Percentiles rank a stretch among this genome's conserved stretches.
Evolutionary conservation across 495 filamentous ascomycete genomes (phyloP).

Genomic region (Articulospora tetracladia): DNA sequence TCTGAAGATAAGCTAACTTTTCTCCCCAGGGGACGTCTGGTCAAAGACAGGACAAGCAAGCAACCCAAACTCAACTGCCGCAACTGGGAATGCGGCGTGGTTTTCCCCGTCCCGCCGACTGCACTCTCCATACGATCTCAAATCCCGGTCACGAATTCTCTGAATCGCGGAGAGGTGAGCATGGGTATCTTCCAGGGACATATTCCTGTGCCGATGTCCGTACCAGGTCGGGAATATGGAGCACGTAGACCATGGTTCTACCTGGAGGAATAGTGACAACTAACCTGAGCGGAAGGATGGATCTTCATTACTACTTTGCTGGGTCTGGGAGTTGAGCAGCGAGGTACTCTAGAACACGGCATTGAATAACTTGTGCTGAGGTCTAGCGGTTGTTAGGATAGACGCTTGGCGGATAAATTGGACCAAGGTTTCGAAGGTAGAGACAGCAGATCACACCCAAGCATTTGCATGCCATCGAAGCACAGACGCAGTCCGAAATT

Average conservation of each 20-base stretch:
- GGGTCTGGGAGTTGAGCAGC: neutral
- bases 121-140: neutral
- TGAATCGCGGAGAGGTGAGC: slow-evolving; percentile 8
- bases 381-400: neutral
- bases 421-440: neutral
- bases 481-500: neutral
- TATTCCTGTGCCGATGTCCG: slow-evolving; percentile 70
- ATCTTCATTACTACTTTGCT: neutral
- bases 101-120: slow-evolving; percentile 49
- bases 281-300: neutral
- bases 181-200: slow-evolving; percentile 51
- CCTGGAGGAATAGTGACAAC: neutral
- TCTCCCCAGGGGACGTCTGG: slow-evolving; percentile 59
- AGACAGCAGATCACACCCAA: neutral
- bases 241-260: slow-evolving; percentile 56
- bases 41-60: slow-evolving; percentile 60
- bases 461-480: neutral
- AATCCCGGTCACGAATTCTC: neutral
- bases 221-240: slow-evolving; percentile 50
- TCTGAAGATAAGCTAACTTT: slow-evolving; percentile 1
- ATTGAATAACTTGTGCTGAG: neutral
- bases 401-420: neutral
- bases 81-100: slow-evolving; percentile 96
- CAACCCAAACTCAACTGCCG: slow-evolving; percentile 72
- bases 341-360: neutral